A percentile compares a stretch with the other conserved stretches of the same genome.
phyloP scores from a whole-genome alignment of 768 basidiomycete species.

The Termitomyces heimii region DNA sequence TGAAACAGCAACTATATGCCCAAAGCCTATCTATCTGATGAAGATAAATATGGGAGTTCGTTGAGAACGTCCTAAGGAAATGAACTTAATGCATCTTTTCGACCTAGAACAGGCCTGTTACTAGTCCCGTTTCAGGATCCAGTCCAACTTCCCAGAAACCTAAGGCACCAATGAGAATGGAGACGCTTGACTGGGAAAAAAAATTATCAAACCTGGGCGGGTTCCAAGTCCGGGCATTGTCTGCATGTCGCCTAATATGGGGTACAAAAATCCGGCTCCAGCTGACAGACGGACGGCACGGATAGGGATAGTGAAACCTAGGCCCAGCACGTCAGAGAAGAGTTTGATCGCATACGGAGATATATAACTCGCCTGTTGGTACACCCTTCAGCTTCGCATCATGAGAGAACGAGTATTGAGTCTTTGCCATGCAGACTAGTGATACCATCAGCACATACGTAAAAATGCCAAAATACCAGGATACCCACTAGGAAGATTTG shows the following conservation, averaged over 20 bases:
- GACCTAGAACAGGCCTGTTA: constrained; percentile 78
- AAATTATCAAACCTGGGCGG: constrained; percentile 57
- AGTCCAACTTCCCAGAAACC: constrained; percentile 91
- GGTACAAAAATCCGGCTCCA: constrained; percentile 94
- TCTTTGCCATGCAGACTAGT: constrained; percentile 94
- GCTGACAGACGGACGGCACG: constrained; percentile 83
- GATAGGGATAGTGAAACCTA: constrained; percentile 91
- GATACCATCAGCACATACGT: constrained; percentile 11
- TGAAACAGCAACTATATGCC: constrained; percentile 2
- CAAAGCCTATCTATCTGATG: constrained; percentile 12
- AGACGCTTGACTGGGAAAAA: constrained; percentile 1
- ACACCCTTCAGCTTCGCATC: constrained; percentile 88
- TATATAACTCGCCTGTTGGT: constrained; percentile 54
- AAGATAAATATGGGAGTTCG: constrained; percentile 14
- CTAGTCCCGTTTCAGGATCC: constrained; percentile 72
- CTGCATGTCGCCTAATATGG: constrained; percentile 94
- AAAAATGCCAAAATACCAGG: neutral
- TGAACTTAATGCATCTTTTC: neutral
- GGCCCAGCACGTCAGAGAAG: neutral
- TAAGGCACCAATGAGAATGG: constrained; percentile 17
- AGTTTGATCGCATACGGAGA: neutral
- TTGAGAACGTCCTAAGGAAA: constrained; percentile 15
- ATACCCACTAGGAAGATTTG: constrained; percentile 66
- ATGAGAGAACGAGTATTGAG: constrained; percentile 96
- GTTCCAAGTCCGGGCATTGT: constrained; percentile 97